phyloP scores from a whole-genome alignment of 1,284 basidiomycete genomes.

The Mycosarcoma mackinlayi region DNA sequence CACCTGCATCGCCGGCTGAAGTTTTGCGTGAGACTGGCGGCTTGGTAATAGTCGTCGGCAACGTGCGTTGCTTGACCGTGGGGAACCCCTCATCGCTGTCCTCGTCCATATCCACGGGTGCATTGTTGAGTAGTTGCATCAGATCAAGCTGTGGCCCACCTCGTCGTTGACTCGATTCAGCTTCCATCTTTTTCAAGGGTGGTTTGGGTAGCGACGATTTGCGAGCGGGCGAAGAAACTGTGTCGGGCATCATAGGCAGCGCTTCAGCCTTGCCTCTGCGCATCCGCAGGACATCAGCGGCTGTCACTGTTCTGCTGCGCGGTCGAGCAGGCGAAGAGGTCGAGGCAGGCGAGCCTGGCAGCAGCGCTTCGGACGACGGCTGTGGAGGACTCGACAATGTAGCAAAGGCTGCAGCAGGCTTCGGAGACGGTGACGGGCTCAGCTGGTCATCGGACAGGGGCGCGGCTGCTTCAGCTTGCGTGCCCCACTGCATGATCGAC shows the following conservation, averaged over 20 bases:
- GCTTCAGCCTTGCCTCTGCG: slow-evolving; percentile 3
- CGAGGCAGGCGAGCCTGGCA: slow-evolving; percentile 3
- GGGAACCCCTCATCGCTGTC: slow-evolving; percentile 5
- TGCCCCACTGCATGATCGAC: slow-evolving; percentile 35
- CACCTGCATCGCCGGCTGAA: slow-evolving; percentile 3
- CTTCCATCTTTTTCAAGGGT: slow-evolving; percentile 7
- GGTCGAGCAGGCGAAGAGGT: slow-evolving; percentile 18
- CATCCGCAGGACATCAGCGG: slow-evolving; percentile 24
- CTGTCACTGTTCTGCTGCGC: slow-evolving; percentile 35
- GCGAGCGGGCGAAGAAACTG: slow-evolving; percentile 4
- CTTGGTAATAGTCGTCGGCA: no score
- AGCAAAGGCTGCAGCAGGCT: neutral
- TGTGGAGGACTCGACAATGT: slow-evolving; percentile 5
- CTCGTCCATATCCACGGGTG: slow-evolving; percentile 6
- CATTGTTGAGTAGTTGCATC: slow-evolving; percentile 21
- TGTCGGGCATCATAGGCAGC: slow-evolving; percentile 4
- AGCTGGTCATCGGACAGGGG: neutral
- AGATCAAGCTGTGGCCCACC: slow-evolving; percentile 17
- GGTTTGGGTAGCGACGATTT: slow-evolving; percentile 18
- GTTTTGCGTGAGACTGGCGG: slow-evolving; percentile 9
- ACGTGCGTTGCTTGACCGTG: slow-evolving; percentile 9
- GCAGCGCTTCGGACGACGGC: slow-evolving; percentile 2
- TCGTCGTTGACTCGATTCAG: slow-evolving; percentile 37
- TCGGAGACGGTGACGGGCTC: slow-evolving; percentile 4
- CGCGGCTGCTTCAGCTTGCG: slow-evolving; percentile 26